Conservation (phyloP, 495 filamentous ascomycete genomes). For the Tuber microsphaerosporum region DNA sequence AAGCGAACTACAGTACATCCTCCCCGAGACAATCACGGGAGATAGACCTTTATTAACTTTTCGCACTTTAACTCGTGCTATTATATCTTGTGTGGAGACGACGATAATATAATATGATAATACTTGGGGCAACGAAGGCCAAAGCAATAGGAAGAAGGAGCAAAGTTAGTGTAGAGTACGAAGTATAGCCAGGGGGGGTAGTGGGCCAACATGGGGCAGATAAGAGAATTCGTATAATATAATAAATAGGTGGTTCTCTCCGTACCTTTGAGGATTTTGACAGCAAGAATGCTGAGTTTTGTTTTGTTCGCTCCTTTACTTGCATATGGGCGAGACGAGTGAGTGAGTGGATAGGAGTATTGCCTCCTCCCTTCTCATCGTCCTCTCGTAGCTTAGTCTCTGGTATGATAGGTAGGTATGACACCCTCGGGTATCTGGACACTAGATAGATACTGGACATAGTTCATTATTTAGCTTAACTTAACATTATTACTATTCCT, state of each 20-base stretch:
- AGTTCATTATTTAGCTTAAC: too few relatives aligned
- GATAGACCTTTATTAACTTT: neutral
- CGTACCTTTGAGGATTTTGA: neutral
- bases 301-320: too few relatives aligned
- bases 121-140: neutral
- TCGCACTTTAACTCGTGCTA: neutral
- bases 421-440: neutral
- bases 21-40: neutral
- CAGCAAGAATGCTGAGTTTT: neutral
- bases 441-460: too few relatives aligned
- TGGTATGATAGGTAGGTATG: neutral
- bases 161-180: neutral
- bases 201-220: neutral
- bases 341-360: neutral
- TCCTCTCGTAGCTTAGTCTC: neutral
- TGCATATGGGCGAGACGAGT: too few relatives aligned
- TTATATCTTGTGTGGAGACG: neutral
- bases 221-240: too few relatives aligned
- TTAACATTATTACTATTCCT: neutral
- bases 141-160: neutral
- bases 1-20: neutral
- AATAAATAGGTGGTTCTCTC: neutral
- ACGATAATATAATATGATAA: too few relatives aligned
- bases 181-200: neutral
- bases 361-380: too few relatives aligned